Base-by-base conservation (phyloP, 139 green algal genomes). In the Tetradesmus lagerheimii region DNA sequence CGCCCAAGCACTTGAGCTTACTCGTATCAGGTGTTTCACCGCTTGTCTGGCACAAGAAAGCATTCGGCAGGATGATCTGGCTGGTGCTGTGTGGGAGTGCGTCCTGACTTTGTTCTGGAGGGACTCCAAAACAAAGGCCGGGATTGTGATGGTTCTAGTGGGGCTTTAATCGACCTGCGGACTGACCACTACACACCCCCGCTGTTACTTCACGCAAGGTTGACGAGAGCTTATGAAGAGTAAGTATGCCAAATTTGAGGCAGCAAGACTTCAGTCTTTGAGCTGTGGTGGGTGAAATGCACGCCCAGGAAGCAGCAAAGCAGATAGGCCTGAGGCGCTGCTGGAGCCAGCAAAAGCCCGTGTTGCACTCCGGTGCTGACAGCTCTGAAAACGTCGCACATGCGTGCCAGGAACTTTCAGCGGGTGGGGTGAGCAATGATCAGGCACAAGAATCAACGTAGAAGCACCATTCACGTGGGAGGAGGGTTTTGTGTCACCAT, bases 181-280 rank as follows among this genome's bases (percentile, higher is more conserved):
- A 8, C 57, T 71, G 57, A 71, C 57, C 57, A 71, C 57, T 71
- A n/a, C 25, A n/a, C 57, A 71, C 57, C 57, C 15, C 57, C 57
- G 57, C 57, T 71, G 57, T 71, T 71, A 71, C 57, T 71, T 71
- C 57, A 71, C 57, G 57, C 57, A 71, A 71, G 57, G 57, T 71
- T 71, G 57, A 71, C 57, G 57, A 71, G 57, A 71, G 57, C 57
- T 71, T 71, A n/a, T 71, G 20, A 8, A 23, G 8, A 71, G 57
- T 71, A n/a, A 71, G 3, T 31, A 71, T 71, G 57, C 23, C 1
- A 71, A 71, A 71, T 31, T 71, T 31, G 57, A 1, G 57, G 57
- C 57, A 71, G 57, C 20, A 71, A 71, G 20, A 18, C 57, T 71
- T 31, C 23, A n/a, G 57, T 18, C 23, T 71, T 2, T 71, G 23